Conservation (phyloP, 352 stramenopile genomes). For the Phytophthora vignae region DNA sequence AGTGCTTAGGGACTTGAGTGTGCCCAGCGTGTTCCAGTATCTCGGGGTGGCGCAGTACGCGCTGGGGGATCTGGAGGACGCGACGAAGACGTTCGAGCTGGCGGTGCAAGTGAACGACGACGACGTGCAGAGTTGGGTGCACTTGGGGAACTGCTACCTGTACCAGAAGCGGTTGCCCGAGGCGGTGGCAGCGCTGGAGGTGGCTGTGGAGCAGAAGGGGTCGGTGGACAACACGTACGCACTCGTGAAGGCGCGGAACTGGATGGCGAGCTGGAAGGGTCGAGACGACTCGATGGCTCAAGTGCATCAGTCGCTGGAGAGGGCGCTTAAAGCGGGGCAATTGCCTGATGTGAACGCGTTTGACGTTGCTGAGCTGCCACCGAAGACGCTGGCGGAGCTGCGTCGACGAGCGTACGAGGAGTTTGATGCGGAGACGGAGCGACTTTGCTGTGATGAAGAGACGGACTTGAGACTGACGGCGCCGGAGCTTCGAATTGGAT, state of each 20-base stretch:
- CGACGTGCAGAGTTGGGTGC: slow-evolving; percentile 64
- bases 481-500: slow-evolving; percentile 58
- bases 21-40: slow-evolving; percentile 71
- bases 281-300: slow-evolving; percentile 57
- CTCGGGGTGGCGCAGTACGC: slow-evolving; percentile 74
- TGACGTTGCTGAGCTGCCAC: slow-evolving; percentile 56
- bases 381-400: slow-evolving; percentile 35
- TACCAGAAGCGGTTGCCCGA: slow-evolving; percentile 54
- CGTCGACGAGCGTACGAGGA: slow-evolving; percentile 25
- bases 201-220: slow-evolving; percentile 55
- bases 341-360: slow-evolving; percentile 41
- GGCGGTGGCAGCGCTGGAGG: slow-evolving; percentile 55
- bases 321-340: slow-evolving; percentile 21
- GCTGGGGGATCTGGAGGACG: slow-evolving; percentile 66
- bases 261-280: slow-evolving; percentile 74
- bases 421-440: slow-evolving; percentile 2
- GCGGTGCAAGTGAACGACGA: slow-evolving; percentile 60
- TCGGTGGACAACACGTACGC: slow-evolving; percentile 42
- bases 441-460: slow-evolving; percentile 26
- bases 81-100: slow-evolving; percentile 64
- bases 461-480: slow-evolving; percentile 38
- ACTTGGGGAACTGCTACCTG: slow-evolving; percentile 79
- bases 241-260: slow-evolving; percentile 74
- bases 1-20: slow-evolving; percentile 42
- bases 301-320: slow-evolving; percentile 34